phyloP scores from a whole-genome alignment of 345 rosid species.

The Rhizophora mangle region DNA sequence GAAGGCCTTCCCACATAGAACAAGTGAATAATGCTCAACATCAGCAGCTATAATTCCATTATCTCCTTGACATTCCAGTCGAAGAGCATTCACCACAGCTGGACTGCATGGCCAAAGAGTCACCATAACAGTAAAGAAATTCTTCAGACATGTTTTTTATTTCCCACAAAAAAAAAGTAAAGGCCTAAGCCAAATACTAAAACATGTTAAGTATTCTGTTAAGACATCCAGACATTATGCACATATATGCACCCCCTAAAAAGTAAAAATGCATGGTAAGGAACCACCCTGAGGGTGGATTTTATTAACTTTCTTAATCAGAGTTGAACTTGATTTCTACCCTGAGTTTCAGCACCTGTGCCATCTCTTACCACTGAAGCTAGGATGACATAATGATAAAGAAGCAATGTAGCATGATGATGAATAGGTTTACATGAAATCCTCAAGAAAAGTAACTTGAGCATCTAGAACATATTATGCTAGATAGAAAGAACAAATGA shows the following conservation, averaged over 20 bases:
- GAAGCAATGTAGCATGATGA: background rate
- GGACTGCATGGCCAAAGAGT: conserved; percentile 14
- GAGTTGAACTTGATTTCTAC: no score
- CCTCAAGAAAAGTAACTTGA: conserved; percentile 1
- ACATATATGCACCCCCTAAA: no score
- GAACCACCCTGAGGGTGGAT: no score
- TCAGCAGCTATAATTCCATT: conserved; percentile 35
- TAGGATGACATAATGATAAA: no score
- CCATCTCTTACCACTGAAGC: no score
- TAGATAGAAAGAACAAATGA: conserved; percentile 1
- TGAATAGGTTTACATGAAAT: background rate
- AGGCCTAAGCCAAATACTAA: background rate
- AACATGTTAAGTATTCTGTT: background rate
- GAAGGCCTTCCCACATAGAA: conserved; percentile 34
- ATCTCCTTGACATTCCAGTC: conserved; percentile 29
- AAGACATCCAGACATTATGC: no score
- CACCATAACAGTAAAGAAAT: background rate
- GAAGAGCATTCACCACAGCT: conserved; percentile 17
- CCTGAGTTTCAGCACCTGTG: no score
- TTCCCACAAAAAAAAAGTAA: background rate
- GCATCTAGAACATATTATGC: background rate
- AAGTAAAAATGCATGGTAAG: no score
- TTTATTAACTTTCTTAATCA: no score
- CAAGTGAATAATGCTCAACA: conserved; percentile 33
- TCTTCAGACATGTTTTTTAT: background rate